Percentiles rank a stretch among this genome's conserved stretches.
phyloP scores from a whole-genome alignment of 169 alveolate species.

The Toxoplasma gondii region DNA sequence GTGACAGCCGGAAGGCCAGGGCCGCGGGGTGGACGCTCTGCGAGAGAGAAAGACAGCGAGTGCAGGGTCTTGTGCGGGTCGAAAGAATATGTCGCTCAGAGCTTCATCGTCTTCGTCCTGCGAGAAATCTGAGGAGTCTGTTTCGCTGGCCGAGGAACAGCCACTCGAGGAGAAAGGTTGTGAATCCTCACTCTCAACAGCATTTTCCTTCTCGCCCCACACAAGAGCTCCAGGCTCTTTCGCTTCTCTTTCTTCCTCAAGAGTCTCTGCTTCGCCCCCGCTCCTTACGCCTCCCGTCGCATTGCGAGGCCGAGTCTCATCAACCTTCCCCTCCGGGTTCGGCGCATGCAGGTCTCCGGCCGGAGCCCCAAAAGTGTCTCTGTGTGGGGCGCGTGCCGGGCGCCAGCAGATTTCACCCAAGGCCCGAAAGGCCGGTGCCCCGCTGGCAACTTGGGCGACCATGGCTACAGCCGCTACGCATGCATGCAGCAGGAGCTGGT shows the following conservation, averaged over 20 bases:
- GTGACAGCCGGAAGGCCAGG: background rate
- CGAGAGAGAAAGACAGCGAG: background rate
- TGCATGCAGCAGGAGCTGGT: background rate
- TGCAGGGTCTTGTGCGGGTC: background rate
- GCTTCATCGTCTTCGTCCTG: slow-evolving; percentile 17
- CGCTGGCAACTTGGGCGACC: background rate
- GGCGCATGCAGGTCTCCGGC: background rate
- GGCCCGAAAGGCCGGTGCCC: background rate
- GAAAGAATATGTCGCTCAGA: background rate
- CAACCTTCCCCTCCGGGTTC: too few relatives aligned
- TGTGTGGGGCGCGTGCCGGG: background rate
- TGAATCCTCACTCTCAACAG: background rate
- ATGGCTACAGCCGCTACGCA: background rate
- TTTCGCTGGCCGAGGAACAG: background rate
- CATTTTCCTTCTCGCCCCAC: background rate
- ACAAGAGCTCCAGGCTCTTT: background rate
- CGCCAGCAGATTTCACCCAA: slow-evolving; percentile 12
- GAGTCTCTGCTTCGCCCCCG: background rate
- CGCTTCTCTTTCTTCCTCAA: background rate
- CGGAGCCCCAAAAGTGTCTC: background rate
- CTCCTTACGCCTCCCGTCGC: background rate
- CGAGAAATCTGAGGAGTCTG: background rate
- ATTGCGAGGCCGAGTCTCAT: too few relatives aligned
- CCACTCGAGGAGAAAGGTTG: background rate
- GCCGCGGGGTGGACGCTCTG: background rate